Percentiles rank a stretch among this genome's conserved stretches.
Evolutionary conservation across 352 stramenopile genomes (phyloP).

Genomic region (Globisporangium viniferum): DNA sequence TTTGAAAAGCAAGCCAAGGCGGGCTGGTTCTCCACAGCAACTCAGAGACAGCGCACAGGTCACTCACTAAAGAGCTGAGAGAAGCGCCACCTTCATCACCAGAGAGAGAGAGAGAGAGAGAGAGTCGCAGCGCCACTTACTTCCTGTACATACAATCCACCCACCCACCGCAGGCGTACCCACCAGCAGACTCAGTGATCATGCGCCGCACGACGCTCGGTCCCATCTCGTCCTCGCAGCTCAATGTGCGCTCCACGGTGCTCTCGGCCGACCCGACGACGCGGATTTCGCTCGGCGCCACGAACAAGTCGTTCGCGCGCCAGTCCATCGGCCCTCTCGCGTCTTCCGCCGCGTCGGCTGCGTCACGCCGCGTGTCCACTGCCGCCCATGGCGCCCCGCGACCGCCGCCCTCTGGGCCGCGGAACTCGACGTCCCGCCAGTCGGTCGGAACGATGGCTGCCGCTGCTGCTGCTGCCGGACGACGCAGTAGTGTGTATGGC

Average conservation of each 20-base stretch:
- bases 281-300: slow-evolving; percentile 56
- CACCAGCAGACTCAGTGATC: background rate
- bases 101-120: background rate
- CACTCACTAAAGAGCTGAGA: background rate
- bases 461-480: slow-evolving; percentile 12
- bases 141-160: background rate
- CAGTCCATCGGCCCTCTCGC: slow-evolving; percentile 57
- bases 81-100: background rate
- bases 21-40: background rate
- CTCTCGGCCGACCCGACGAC: slow-evolving; percentile 30
- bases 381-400: slow-evolving; percentile 18
- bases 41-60: background rate
- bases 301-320: slow-evolving; percentile 38
- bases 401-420: slow-evolving; percentile 22
- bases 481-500: slow-evolving; percentile 66
- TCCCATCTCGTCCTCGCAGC: slow-evolving; percentile 80
- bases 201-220: slow-evolving; percentile 87
- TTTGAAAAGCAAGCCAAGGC: background rate
- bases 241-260: slow-evolving; percentile 54
- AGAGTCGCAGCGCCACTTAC: background rate
- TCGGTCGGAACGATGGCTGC: slow-evolving; percentile 31
- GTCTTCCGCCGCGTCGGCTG: slow-evolving; percentile 17
- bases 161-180: background rate
- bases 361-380: slow-evolving; percentile 52
- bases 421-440: slow-evolving; percentile 48